Base-by-base conservation (phyloP, 169 alveolate species). In the Cryptosporidium parvum region DNA sequence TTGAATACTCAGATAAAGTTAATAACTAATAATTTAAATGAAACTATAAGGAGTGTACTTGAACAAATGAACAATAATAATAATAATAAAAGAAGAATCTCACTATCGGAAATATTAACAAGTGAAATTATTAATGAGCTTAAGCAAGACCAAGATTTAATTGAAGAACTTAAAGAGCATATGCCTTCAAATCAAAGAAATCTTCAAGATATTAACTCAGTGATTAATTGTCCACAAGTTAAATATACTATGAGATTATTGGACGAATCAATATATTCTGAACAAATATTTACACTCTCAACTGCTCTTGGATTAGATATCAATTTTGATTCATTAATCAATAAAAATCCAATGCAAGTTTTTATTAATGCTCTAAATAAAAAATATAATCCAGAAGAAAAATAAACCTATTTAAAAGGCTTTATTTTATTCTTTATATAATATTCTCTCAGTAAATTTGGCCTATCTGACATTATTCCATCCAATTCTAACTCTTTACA, bases 381-480 rank as follows among this genome's bases (percentile, higher is more conserved):
- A 6, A 80, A 80, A 26, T 80, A 80, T 80, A 61, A 59, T 21
- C 33, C 62, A 39, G 45, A 80, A 48, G 58, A 73, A n/a, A 2
- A 73, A 39, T 39, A 58, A n/a, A 37, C 37, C 26, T 58, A 73
- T 42, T 37, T 80, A 42, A 80, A 80, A 21, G 89, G 80, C 42
- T 80, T 35, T 12, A 80, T 80, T 14, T 42, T 58, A n/a, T 61
- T 26, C 56, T 31, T 65, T 23, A 14, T 59, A 44, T 80, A 80
- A 42, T 80, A 80, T n/a, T 80, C 89, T 23, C 89, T 80, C 3
- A 80, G 31, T 29, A 80, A 45, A 14, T 69, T 61, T 65, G 89
- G 89, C 35, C 44, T 65, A 16, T 80, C 89, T 3, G 89, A 31
- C 89, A 80, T 80, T 39, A 80, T 80, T 23, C 89, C 89, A 80